phyloP scores from a whole-genome alignment of 768 basidiomycete species.

The Mycena amicta region DNA sequence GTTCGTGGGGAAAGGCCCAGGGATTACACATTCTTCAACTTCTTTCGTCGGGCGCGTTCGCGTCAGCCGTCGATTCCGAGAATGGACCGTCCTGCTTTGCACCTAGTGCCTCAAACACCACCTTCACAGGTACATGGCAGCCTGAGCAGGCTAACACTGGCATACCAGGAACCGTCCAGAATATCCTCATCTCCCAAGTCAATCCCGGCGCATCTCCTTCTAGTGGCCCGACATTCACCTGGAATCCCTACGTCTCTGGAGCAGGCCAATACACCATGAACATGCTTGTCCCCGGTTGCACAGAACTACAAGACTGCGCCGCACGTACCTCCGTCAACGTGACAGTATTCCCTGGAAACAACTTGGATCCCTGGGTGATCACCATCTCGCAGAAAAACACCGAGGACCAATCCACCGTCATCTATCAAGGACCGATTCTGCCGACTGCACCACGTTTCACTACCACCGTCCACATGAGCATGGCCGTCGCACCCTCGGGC shows the following conservation, averaged over 20 bases:
- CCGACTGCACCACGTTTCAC: constrained; percentile 73
- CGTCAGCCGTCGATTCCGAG: constrained; percentile 63
- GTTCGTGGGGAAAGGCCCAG: constrained; percentile 76
- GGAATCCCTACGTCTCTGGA: constrained; percentile 90
- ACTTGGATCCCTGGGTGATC: constrained; percentile 64
- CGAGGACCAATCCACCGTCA: constrained; percentile 55
- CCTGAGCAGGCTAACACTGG: constrained; percentile 63
- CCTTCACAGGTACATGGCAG: constrained; percentile 72
- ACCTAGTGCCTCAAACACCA: constrained; percentile 69
- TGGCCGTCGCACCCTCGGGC: constrained; percentile 67
- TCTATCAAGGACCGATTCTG: constrained; percentile 87
- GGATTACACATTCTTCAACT: constrained; percentile 91
- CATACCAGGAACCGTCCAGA: constrained; percentile 80
- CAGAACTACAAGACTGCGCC: constrained; percentile 75
- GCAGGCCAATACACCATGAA: constrained; percentile 85
- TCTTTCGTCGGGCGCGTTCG: constrained; percentile 89
- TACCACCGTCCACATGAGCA: constrained; percentile 72
- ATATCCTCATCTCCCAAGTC: constrained; percentile 70
- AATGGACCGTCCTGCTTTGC: constrained; percentile 79
- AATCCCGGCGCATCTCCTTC: constrained; percentile 61
- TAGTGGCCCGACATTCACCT: constrained; percentile 79
- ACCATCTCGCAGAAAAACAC: constrained; percentile 73
- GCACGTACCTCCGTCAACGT: constrained; percentile 81
- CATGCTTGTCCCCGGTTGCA: constrained; percentile 86
- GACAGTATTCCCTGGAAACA: constrained; percentile 77